Evolutionary conservation across 2,329 filamentous ascomycete genomes (phyloP), one percentile per base, ranked within the genome.

Genomic region (Fusarium piperis): DNA sequence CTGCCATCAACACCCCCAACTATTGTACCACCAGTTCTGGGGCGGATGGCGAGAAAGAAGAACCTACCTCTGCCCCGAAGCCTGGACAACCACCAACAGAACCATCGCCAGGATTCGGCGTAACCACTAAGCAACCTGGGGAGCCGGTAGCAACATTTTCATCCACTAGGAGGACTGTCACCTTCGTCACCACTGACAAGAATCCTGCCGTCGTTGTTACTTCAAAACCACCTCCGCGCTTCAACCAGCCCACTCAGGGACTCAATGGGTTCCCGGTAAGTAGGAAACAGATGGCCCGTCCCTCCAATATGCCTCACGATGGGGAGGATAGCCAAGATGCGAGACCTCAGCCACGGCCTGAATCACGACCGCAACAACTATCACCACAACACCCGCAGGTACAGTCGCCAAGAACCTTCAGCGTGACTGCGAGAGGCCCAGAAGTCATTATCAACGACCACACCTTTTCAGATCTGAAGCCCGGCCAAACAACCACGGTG

Each of bases 121-220:
- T 60, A 38, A 63, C 65, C 30, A 62, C 72, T 26, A 75, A 71
- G 52, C 39, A 55, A 18, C 72, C 65, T 23, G 61, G 57, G 9
- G 23, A 59, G 15, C 65, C 66, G 62, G 57, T n/a, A 18, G 41
- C 30, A 60, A 75, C 61, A 12, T 61, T 59, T 52, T 71, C 64
- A 28, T 59, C 53, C 36, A 60, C 59, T 53, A 65, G 72, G 55
- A 23, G 73, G 28, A 83, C 83, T 7, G 71, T 86, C 52, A 85
- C 83, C 4, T 84, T 87, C 52, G 75, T 85, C 57, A 88, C 86
- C 3, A 88, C 86, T 4, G 86, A 88, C 74, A 88, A 88, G 74
- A 88, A 88, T 62, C 87, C 87, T 0, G 82, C 84, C 10, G 85
- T 88, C 16, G 81, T 87, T 3, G 79, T 81, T 65, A 74, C 83